Evolutionary conservation across 1,284 basidiomycete species (phyloP), one percentile per base, ranked within the genome.

Genomic region (Ustilago bromivora): DNA sequence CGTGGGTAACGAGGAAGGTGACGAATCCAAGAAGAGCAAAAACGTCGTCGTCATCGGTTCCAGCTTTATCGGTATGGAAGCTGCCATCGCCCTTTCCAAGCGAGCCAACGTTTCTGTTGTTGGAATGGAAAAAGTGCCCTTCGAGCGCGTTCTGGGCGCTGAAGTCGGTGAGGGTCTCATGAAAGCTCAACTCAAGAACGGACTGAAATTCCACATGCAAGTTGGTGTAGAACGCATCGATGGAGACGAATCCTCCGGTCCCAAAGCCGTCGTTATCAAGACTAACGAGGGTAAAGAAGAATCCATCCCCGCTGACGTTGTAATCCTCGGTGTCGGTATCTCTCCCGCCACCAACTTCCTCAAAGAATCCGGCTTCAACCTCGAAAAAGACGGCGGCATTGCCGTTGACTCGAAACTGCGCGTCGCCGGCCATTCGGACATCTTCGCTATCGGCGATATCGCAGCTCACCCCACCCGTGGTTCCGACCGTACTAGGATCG

Each of bases 51-150:
- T 97, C 38, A 92, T 97, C 74, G 95, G 95, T 1, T 93, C 92
- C 38, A 94, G 92, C 19, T 98, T 97, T 88, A 98, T 98, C 82
- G 92, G 93, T 61, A 94, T 98, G 92, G 95, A 98, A 86, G 88
- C 94, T 11, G 94, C 94, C 5, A 90, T 89, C 15, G 93, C 94
- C 0, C 88, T 94, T 0, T 85, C 91, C 5, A 91, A 92, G 92
- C 87, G 86, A 7, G 86, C 85, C 58, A 91, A 91, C 34, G 91
- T 94, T 62, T 90, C 93, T 70, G 92, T 96, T 60, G 90, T 98
- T 61, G 94, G 95, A 0, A 92, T 92, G 91, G 93, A 94, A 79
- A 90, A 92, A 66, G 90, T 90, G 64, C 95, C 95, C 0, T 95
- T 97, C 83, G 91, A 95, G 84, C 86, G 88, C 23, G 90, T 96